phyloP scores from a whole-genome alignment of 257 asterid genomes.

The Solanum acaule region DNA sequence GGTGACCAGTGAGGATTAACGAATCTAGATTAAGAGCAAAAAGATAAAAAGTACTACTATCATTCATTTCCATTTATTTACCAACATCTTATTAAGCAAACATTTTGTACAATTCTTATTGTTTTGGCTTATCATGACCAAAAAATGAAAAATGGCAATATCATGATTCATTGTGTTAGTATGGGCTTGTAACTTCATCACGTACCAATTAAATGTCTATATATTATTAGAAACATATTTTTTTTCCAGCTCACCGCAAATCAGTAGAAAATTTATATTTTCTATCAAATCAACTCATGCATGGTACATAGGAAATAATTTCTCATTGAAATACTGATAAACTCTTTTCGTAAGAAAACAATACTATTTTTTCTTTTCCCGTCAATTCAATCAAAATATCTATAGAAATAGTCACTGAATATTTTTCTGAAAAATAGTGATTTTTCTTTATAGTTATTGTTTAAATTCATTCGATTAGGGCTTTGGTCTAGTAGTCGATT shows the following conservation, averaged over 20 bases:
- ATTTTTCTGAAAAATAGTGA: neutral
- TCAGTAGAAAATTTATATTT: too few species aligned
- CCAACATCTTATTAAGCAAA: neutral
- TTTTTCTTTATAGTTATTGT: too few species aligned
- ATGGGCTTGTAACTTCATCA: neutral
- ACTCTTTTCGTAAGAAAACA: neutral
- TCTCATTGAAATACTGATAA: neutral
- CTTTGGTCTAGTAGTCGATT: neutral
- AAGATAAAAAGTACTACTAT: neutral
- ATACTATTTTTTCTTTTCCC: too few species aligned
- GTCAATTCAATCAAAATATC: neutral
- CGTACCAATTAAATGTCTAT: neutral
- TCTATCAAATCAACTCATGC: too few species aligned
- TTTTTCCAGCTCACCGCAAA: too few species aligned
- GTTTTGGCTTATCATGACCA: neutral
- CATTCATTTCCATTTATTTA: neutral
- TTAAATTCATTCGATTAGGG: neutral
- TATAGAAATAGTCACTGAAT: too few species aligned
- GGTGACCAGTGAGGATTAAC: slow-evolving; percentile 32
- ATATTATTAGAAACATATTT: neutral
- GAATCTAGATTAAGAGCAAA: neutral
- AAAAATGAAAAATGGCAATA: neutral
- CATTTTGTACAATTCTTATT: neutral
- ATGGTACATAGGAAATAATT: too few species aligned
- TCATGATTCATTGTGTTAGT: neutral